phyloP scores from a whole-genome alignment of 2,329 filamentous ascomycete genomes.

The Alternaria arborescens region DNA sequence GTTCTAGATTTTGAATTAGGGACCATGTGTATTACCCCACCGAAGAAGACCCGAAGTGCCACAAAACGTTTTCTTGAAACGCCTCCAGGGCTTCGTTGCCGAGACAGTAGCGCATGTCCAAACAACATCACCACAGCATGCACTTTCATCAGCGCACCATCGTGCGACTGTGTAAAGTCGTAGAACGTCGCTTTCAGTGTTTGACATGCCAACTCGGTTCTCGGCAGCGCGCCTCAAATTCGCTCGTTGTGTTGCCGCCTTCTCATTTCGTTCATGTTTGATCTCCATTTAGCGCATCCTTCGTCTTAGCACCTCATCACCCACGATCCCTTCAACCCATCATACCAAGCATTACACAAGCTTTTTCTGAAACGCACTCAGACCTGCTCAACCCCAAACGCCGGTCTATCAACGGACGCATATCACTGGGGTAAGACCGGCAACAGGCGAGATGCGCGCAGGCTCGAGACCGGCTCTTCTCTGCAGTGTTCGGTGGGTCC shows the following conservation, averaged over 20 bases:
- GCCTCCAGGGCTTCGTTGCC: neutral
- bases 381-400: constrained; percentile 14
- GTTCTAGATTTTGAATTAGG: constrained; percentile 1
- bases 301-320: constrained; percentile 25
- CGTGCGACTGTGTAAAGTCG: neutral
- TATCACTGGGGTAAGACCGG: constrained; percentile 13
- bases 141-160: neutral
- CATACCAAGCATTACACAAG: constrained; percentile 26
- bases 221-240: constrained; percentile 2
- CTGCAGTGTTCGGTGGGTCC: neutral
- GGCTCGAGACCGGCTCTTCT: neutral
- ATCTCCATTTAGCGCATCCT: constrained; percentile 38
- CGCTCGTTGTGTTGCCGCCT: constrained; percentile 21
- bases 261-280: constrained; percentile 46
- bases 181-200: neutral
- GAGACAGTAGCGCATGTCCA: neutral
- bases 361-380: constrained; percentile 22
- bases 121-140: neutral
- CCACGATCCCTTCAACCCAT: constrained; percentile 11
- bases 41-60: constrained; percentile 11
- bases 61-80: constrained; percentile 7
- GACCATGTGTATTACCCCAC: neutral
- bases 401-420: constrained; percentile 5
- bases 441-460: constrained; percentile 14
- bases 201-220: neutral